Conservation (phyloP, 1,284 basidiomycete species). For the Rhodofomes roseus region DNA sequence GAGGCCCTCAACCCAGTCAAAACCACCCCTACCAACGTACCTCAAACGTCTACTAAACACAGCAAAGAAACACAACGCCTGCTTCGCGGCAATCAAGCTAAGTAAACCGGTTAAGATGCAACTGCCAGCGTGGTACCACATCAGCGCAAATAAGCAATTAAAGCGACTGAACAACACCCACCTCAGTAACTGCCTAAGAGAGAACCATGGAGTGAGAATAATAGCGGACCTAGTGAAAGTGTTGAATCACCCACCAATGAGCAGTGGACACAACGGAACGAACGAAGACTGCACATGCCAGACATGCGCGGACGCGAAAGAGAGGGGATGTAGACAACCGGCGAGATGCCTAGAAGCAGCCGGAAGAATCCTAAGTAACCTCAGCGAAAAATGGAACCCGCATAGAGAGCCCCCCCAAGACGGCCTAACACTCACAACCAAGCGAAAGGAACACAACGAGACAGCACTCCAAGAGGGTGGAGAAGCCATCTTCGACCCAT, state of each 20-base stretch:
- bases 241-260: background rate
- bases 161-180: background rate
- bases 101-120: background rate
- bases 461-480: background rate
- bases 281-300: no score
- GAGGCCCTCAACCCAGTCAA: background rate
- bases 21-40: background rate
- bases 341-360: no score
- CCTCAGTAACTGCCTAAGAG: background rate
- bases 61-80: background rate
- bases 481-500: background rate
- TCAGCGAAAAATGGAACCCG: no score
- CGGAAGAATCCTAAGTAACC: no score
- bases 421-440: background rate
- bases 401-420: background rate
- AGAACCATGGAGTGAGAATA: background rate
- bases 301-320: no score
- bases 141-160: background rate
- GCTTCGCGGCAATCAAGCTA: background rate
- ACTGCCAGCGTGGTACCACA: slow-evolving; percentile 3
- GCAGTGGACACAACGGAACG: no score
- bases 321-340: no score
- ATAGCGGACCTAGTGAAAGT: background rate
- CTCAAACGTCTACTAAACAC: background rate
- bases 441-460: background rate